A percentile compares a stretch with the other conserved stretches of the same genome.
phyloP scores from a whole-genome alignment of 164 flowering plant species.

The Vitis cinerea region DNA sequence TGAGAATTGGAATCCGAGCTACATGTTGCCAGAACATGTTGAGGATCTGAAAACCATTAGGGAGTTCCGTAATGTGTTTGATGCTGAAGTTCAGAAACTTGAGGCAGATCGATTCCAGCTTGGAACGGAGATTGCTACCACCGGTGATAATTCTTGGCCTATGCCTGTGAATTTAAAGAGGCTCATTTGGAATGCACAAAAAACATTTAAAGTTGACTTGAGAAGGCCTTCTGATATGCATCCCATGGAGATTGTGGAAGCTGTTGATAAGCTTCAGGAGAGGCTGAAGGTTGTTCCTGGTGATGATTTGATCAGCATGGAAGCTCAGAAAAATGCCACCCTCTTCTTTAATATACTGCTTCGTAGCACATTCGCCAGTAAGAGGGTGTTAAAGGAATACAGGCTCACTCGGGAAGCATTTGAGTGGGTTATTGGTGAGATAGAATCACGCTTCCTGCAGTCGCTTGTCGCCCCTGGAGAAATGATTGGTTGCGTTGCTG shows the following conservation, averaged over 20 bases:
- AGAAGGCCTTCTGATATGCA: slow-evolving; percentile 93
- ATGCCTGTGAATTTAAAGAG: slow-evolving; percentile 94
- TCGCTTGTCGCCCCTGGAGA: slow-evolving; percentile 99
- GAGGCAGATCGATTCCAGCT: slow-evolving; percentile 85
- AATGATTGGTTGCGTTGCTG: slow-evolving; percentile 99
- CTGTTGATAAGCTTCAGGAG: slow-evolving; percentile 95
- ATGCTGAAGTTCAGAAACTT: slow-evolving; percentile 92
- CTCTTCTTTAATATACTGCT: slow-evolving; percentile 85
- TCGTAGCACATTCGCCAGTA: slow-evolving; percentile 94
- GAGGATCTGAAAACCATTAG: slow-evolving; percentile 86
- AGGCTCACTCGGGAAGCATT: slow-evolving; percentile 93
- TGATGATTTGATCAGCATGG: slow-evolving; percentile 80
- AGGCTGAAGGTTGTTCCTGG: slow-evolving; percentile 95
- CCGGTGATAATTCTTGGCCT: slow-evolving; percentile 91
- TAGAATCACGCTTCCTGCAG: slow-evolving; percentile 91
- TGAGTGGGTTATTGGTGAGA: slow-evolving; percentile 99
- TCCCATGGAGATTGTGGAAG: slow-evolving; percentile 97
- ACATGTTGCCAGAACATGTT: slow-evolving; percentile 78
- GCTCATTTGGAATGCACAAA: slow-evolving; percentile 93
- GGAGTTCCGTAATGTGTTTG: slow-evolving; percentile 89
- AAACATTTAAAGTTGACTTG: slow-evolving; percentile 86
- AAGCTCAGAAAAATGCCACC: slow-evolving; percentile 98
- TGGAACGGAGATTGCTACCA: slow-evolving; percentile 92
- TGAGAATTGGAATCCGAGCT: slow-evolving; percentile 80
- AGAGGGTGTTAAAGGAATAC: slow-evolving; percentile 89